Evolutionary conservation across 1,284 basidiomycete genomes (phyloP), one percentile per base, ranked within the genome.

Genomic region (Rhizoctonia solani): DNA sequence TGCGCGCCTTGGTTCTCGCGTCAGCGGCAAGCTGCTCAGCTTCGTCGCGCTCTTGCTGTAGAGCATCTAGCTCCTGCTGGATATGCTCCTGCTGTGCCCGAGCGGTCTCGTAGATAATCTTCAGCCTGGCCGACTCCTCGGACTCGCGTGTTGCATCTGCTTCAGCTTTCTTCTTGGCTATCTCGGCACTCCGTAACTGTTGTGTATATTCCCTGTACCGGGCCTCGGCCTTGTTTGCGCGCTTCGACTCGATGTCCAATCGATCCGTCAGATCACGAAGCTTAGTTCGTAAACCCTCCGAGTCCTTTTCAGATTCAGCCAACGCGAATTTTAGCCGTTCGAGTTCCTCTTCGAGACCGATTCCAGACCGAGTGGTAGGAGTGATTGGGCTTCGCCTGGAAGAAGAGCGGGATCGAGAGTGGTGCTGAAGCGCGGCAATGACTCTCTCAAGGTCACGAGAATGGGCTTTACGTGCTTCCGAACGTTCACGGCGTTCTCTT

Each of bases 101-200:
- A 23, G 58, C 58, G 25, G 58, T 63, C 32, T 63, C 58, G 47
- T 63, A 63, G 47, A 63, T 29, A n/a, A 63, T 63, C 58, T 63
- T 63, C 6, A 63, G 58, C 46, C 29, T 61, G 58, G 58, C 34
- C 11, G 58, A 61, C 34, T 61, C 58, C 13, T 61, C 58, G 21
- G 58, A 19, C 32, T 61, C 58, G 19, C 58, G 58, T n/a, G 47
- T 21, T 9, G 58, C 58, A 61, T 61, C 58, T 1, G 58, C 58
- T 23, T 61, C 58, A 34, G 58, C 58, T 47, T 61, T 61, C 21
- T 52, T 61, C 21, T 47, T 44, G 19, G 58, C 58, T 14, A 61
- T 47, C 32, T 61, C 58, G 27, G 58, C 58, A 14, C 5, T 52
- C 13, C 58, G 58, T 23, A 61, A 41, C 39, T 47, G 58, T 23